phyloP scores from a whole-genome alignment of 371 early-diverging fungal genomes.

The Lichtheimia ornata region DNA sequence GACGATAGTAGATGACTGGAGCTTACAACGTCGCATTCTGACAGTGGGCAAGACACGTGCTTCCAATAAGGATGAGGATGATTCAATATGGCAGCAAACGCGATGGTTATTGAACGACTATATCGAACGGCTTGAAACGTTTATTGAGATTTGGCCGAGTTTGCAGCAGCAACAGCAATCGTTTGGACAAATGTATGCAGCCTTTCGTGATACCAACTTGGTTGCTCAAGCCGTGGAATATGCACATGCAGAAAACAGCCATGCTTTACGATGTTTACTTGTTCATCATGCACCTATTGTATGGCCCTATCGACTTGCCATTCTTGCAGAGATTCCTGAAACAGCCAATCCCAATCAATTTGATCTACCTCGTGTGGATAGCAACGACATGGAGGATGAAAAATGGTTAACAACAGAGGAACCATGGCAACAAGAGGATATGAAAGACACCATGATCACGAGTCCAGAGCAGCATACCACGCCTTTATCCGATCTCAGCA shows the following conservation, averaged over 20 bases:
- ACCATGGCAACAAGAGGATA: slow-evolving; percentile 37
- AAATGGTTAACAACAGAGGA: slow-evolving; percentile 28
- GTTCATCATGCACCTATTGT: slow-evolving; percentile 61
- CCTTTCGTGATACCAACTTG: slow-evolving; percentile 70
- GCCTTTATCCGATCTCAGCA: slow-evolving; percentile 20
- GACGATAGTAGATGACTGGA: slow-evolving; percentile 25
- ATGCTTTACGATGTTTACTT: slow-evolving; percentile 64
- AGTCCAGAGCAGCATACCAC: slow-evolving; percentile 20
- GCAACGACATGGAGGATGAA: slow-evolving; percentile 30
- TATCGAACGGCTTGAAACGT: slow-evolving; percentile 68
- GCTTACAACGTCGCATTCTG: slow-evolving; percentile 48
- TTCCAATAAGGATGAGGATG: slow-evolving; percentile 34
- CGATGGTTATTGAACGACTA: slow-evolving; percentile 63
- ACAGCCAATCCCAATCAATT: slow-evolving; percentile 54
- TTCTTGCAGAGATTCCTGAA: slow-evolving; percentile 69
- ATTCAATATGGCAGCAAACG: slow-evolving; percentile 37
- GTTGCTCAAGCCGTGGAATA: slow-evolving; percentile 62
- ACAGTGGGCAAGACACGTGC: slow-evolving; percentile 58
- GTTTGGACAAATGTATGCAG: slow-evolving; percentile 38
- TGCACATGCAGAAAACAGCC: slow-evolving; percentile 58
- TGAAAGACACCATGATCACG: slow-evolving; percentile 1
- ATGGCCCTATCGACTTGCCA: slow-evolving; percentile 62
- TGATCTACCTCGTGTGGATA: slow-evolving; percentile 40
- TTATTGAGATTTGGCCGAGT: slow-evolving; percentile 52
- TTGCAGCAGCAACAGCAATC: slow-evolving; percentile 6